phyloP scores from a whole-genome alignment of 2,329 filamentous ascomycete genomes.

The Sphaerostilbella broomeana region DNA sequence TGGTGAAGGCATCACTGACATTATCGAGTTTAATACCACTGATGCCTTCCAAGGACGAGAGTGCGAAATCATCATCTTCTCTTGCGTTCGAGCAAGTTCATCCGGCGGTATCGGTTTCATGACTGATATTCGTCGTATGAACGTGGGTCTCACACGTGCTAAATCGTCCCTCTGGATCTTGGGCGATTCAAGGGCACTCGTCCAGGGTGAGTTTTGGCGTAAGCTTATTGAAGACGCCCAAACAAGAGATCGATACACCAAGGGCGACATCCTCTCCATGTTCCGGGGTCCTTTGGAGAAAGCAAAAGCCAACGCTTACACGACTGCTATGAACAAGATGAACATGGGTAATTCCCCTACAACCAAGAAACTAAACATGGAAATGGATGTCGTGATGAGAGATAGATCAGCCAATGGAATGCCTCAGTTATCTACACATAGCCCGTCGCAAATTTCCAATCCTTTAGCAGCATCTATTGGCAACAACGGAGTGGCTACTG shows the following conservation, averaged over 20 bases:
- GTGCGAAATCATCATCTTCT: constrained; percentile 98
- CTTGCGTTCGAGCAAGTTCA: constrained; percentile 89
- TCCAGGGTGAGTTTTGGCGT: constrained; percentile 86
- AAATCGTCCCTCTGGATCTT: constrained; percentile 96
- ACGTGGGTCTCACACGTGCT: constrained; percentile 92
- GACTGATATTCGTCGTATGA: constrained; percentile 97
- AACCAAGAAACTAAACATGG: too few relatives aligned
- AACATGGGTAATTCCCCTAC: too few relatives aligned
- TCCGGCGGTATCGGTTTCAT: constrained; percentile 97
- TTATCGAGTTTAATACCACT: constrained; percentile 96
- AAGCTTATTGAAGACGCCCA: constrained; percentile 78
- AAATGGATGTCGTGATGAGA: constrained; percentile 15
- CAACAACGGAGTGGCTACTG: constrained; percentile 4
- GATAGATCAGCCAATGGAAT: constrained; percentile 1
- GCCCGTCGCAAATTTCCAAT: constrained; percentile 1
- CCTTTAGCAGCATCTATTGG: too few relatives aligned
- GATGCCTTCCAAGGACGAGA: constrained; percentile 97
- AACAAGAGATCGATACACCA: constrained; percentile 66
- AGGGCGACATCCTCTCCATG: constrained; percentile 50
- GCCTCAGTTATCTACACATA: neutral
- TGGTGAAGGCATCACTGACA: constrained; percentile 66
- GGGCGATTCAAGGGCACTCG: constrained; percentile 79
- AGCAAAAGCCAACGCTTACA: constrained; percentile 23
- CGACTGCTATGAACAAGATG: neutral
- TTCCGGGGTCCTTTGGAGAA: constrained; percentile 39